phyloP scores from a whole-genome alignment of 2,329 filamentous ascomycete genomes.

The Calonectria hawksworthii region DNA sequence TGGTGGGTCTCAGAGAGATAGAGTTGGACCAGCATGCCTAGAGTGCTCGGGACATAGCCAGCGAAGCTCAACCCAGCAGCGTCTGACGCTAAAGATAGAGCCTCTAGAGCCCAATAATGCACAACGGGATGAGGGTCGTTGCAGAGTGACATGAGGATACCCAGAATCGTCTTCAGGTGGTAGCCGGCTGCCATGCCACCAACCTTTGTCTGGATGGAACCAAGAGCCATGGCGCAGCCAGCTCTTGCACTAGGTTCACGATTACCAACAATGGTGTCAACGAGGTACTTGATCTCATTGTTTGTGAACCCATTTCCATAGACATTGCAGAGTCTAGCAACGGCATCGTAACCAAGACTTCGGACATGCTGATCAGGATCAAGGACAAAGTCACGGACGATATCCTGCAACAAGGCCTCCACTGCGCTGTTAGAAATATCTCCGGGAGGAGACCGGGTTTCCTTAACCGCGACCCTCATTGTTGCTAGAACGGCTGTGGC shows the following conservation, averaged over 20 bases:
- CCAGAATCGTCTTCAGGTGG: constrained; percentile 96
- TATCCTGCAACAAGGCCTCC: constrained; percentile 86
- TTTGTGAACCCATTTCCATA: constrained; percentile 93
- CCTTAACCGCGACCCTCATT: constrained; percentile 86
- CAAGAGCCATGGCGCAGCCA: constrained; percentile 93
- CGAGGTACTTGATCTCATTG: constrained; percentile 88
- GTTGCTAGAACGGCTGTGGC: constrained; percentile 84
- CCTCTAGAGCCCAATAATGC: constrained; percentile 96
- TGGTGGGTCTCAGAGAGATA: constrained; percentile 95
- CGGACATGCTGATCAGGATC: constrained; percentile 90
- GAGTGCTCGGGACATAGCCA: constrained; percentile 87
- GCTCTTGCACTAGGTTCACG: constrained; percentile 93
- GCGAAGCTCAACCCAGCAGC: constrained; percentile 95
- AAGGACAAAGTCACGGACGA: constrained; percentile 79
- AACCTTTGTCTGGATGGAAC: constrained; percentile 93
- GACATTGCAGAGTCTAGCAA: constrained; percentile 86
- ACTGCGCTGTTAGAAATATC: constrained; percentile 82
- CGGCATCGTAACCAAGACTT: constrained; percentile 84
- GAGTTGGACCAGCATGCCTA: constrained; percentile 94
- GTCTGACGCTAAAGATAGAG: constrained; percentile 87
- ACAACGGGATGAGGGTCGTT: constrained; percentile 96
- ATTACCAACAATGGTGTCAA: constrained; percentile 95
- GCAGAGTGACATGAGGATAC: constrained; percentile 96
- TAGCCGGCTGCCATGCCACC: constrained; percentile 98
- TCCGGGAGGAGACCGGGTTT: constrained; percentile 80